Conservation (phyloP, 2,329 filamentous ascomycete genomes). For the Monilinia vaccinii-corymbosi region DNA sequence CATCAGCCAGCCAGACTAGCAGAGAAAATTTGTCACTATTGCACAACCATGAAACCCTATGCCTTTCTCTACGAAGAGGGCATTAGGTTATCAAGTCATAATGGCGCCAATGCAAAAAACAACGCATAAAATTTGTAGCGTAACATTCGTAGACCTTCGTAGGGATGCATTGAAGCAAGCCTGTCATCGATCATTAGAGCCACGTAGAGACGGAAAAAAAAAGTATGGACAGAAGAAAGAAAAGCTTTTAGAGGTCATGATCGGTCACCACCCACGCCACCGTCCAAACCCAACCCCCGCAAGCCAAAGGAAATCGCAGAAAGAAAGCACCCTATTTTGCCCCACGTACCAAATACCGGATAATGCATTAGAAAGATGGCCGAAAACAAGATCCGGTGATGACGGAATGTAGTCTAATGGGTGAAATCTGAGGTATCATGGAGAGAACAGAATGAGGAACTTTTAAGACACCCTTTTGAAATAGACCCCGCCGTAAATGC, state of each 20-base stretch:
- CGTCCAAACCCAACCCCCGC: conserved; percentile 19
- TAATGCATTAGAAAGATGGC: conserved; percentile 23
- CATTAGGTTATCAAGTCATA: background rate
- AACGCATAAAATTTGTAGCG: background rate
- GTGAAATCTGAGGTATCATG: conserved; percentile 36
- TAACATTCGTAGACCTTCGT: conserved; percentile 10
- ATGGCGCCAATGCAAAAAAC: conserved; percentile 5
- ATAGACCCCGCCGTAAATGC: conserved; percentile 35
- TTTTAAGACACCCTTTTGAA: conserved; percentile 36
- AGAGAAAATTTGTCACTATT: conserved; percentile 14
- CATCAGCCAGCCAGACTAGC: conserved; percentile 26
- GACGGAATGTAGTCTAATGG: conserved; percentile 29
- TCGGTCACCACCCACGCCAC: background rate
- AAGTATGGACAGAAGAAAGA: conserved; percentile 9
- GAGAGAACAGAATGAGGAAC: conserved; percentile 33
- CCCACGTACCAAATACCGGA: conserved; percentile 23
- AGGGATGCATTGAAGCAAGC: conserved; percentile 5
- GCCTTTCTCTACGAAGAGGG: background rate
- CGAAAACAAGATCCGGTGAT: conserved; percentile 25
- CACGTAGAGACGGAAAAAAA: conserved; percentile 7
- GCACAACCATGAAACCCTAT: conserved; percentile 5
- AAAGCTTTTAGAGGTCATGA: conserved; percentile 8
- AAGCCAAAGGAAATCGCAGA: conserved; percentile 23
- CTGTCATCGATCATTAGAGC: conserved; percentile 7
- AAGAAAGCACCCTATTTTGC: conserved; percentile 27